These are phyloP conservation scores for Diospyros lotus DNA, from an alignment of 148 eudicot species.

Conservation along the genomic window DNA sequence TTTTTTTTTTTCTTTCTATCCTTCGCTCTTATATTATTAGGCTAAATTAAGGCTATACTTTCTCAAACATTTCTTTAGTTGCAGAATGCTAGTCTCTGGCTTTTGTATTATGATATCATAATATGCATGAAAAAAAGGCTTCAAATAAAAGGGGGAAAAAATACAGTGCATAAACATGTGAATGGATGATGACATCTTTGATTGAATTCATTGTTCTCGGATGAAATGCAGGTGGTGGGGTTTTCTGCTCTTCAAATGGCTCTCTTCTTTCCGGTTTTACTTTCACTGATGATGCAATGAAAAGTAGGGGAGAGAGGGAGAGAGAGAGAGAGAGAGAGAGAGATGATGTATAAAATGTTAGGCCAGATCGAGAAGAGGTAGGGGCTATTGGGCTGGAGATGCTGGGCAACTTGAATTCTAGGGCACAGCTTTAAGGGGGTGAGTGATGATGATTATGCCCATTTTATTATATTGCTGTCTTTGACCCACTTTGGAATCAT, in stretches of 20 bases:
- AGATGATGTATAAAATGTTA: neutral
- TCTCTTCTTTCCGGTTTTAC: conserved; percentile 32
- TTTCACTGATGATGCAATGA: conserved; percentile 15
- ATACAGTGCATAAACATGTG: too few species aligned
- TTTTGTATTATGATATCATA: neutral
- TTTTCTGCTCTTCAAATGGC: conserved; percentile 30
- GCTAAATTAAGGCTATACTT: too few species aligned
- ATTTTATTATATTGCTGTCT: conserved; percentile 11
- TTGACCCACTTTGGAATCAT: conserved; percentile 37
- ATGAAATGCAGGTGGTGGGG: conserved; percentile 44
- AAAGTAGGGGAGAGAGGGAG: conserved; percentile 3
- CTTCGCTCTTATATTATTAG: too few species aligned
- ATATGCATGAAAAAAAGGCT: neutral
- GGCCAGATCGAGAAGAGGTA: neutral
- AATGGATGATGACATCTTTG: conserved; percentile 20
- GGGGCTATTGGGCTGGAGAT: neutral
- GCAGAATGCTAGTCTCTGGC: too few species aligned
- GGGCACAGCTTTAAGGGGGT: conserved; percentile 32
- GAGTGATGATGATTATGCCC: conserved; percentile 20
- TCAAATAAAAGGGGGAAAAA: neutral
- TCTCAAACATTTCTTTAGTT: too few species aligned
- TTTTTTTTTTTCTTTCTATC: too few species aligned
- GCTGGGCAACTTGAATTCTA: conserved; percentile 21
- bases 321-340: conserved; percentile 17
- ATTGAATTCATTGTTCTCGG: conserved; percentile 22